Conservation (phyloP, 768 basidiomycete genomes). For the Kondoa subrosea region DNA sequence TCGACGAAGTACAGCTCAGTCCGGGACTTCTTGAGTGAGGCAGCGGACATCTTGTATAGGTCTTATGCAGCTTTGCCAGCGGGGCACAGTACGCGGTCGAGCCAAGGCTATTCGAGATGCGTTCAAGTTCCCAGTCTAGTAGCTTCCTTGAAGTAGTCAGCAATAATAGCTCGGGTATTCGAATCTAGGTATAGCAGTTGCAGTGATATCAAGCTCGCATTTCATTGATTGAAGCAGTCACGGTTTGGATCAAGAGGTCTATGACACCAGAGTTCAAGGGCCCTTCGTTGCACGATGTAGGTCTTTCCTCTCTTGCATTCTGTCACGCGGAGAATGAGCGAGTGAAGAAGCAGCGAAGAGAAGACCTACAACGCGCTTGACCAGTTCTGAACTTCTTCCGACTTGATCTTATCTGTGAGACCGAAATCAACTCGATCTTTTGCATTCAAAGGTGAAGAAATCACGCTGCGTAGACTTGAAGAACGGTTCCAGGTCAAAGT, state of each 20-base stretch:
- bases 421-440: background rate
- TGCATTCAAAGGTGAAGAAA: too few species aligned
- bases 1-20: constrained; percentile 10
- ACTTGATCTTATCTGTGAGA: background rate
- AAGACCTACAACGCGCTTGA: background rate
- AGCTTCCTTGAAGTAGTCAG: too few species aligned
- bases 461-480: background rate
- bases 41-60: constrained; percentile 12
- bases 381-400: background rate
- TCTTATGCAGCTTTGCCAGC: too few species aligned
- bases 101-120: background rate
- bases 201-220: too few species aligned
- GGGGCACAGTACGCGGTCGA: background rate
- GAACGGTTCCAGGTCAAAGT: background rate
- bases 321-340: background rate
- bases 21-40: constrained; percentile 14
- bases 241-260: background rate
- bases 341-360: background rate
- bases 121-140: too few species aligned
- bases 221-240: background rate
- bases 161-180: too few species aligned
- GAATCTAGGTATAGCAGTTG: too few species aligned
- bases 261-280: background rate
- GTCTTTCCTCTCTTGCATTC: background rate
- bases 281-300: background rate